Conservation (phyloP, 2,329 filamentous ascomycete genomes). For the Arthroderma sp. region DNA sequence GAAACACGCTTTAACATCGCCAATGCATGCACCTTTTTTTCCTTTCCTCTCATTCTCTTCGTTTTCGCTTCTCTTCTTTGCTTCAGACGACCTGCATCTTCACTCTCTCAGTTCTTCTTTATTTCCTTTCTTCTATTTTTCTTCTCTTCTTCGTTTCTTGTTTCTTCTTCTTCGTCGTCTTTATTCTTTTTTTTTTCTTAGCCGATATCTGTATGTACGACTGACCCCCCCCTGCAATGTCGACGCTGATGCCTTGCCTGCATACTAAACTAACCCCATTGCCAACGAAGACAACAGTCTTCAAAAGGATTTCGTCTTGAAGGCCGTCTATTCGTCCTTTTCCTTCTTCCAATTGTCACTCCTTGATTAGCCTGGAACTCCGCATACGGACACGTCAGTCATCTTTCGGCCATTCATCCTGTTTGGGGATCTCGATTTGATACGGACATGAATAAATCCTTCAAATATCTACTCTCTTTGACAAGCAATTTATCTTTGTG, state of each 20-base stretch:
- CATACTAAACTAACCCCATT: not conserved
- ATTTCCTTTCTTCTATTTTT: conserved; percentile 1
- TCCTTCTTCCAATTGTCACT: not conserved
- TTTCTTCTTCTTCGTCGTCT: conserved; percentile 2
- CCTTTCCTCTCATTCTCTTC: not conserved
- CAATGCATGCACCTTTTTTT: not conserved
- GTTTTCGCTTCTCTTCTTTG: not conserved
- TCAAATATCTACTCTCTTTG: too few species aligned
- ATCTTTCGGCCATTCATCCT: too few species aligned
- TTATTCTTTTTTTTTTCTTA: not conserved
- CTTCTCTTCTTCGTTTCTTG: conserved; percentile 1
- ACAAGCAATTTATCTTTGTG: too few species aligned
- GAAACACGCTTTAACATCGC: too few species aligned
- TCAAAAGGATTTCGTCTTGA: conserved; percentile 2
- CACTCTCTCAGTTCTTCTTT: not conserved
- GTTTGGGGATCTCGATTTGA: too few species aligned
- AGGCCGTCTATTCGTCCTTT: conserved; percentile 3
- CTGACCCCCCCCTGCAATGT: not conserved
- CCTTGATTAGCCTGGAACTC: not conserved
- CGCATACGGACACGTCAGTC: too few species aligned
- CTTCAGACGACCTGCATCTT: conserved; percentile 6
- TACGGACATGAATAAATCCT: too few species aligned
- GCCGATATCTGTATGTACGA: not conserved
- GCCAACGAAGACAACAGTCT: not conserved
- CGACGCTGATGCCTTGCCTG: not conserved